phyloP scores from a whole-genome alignment of 2,329 filamentous ascomycete genomes.

The Diaporthe vexans region DNA sequence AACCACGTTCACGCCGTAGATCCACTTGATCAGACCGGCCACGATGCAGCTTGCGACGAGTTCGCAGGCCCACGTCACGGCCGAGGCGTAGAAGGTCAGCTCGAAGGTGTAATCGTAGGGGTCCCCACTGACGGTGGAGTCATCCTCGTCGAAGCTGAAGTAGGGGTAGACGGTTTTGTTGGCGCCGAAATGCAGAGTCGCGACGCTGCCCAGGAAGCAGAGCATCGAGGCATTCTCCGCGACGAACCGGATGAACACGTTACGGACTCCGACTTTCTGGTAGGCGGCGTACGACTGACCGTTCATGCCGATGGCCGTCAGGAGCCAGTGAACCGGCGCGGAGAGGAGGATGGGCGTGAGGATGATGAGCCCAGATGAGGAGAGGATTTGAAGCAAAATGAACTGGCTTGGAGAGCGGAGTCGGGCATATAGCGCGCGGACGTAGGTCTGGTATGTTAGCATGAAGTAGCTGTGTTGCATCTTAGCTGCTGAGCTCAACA shows the following conservation, averaged over 20 bases:
- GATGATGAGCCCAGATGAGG: slow-evolving; percentile 73
- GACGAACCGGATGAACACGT: slow-evolving; percentile 76
- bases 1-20: slow-evolving; percentile 73
- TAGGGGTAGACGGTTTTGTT: slow-evolving; percentile 80
- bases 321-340: slow-evolving; percentile 66
- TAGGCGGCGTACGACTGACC: slow-evolving; percentile 73
- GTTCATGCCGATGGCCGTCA: slow-evolving; percentile 68
- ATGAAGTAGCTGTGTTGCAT: slow-evolving; percentile 69
- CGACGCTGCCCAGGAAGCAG: slow-evolving; percentile 75
- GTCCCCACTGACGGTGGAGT: slow-evolving; percentile 53
- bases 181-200: slow-evolving; percentile 75
- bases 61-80: slow-evolving; percentile 77
- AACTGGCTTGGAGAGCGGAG: slow-evolving; percentile 76
- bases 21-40: slow-evolving; percentile 68
- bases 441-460: slow-evolving; percentile 80
- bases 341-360: slow-evolving; percentile 76
- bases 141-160: slow-evolving; percentile 72
- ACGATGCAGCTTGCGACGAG: slow-evolving; percentile 73
- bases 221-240: slow-evolving; percentile 78
- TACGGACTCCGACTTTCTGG: slow-evolving; percentile 75
- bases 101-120: slow-evolving; percentile 70
- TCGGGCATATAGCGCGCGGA: slow-evolving; percentile 77
- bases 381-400: slow-evolving; percentile 74
- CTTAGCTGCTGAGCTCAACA: slow-evolving; percentile 15
- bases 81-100: slow-evolving; percentile 74